phyloP scores from a whole-genome alignment of 805 yeast species.

The Priceomyces medius region DNA sequence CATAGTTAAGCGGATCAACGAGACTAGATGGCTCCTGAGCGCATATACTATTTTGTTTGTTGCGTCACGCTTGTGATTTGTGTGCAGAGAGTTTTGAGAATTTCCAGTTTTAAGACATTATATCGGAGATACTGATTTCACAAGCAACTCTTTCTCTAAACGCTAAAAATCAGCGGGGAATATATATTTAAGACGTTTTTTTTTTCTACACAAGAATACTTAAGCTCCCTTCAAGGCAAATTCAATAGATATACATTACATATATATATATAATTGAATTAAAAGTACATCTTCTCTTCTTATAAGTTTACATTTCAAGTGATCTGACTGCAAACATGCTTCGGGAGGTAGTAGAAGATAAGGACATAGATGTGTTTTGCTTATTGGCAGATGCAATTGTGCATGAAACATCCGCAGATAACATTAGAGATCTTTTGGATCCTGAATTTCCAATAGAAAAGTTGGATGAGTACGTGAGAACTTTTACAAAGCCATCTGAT shows the following conservation, averaged over 20 bases:
- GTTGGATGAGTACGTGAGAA: slow-evolving; percentile 27
- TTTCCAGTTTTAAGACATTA: too few relatives aligned
- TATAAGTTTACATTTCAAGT: too few relatives aligned
- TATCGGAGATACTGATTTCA: background rate
- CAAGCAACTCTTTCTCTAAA: background rate
- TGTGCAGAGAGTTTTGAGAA: too few relatives aligned
- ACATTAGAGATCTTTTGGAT: slow-evolving; percentile 23
- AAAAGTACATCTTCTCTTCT: too few relatives aligned
- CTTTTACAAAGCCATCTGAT: slow-evolving; percentile 27
- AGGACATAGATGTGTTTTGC: slow-evolving; percentile 27
- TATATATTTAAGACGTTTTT: background rate
- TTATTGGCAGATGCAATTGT: slow-evolving; percentile 35
- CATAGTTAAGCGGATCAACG: too few relatives aligned
- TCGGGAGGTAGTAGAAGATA: slow-evolving; percentile 12
- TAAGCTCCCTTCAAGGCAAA: too few relatives aligned
- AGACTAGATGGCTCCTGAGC: too few relatives aligned
- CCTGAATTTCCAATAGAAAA: slow-evolving; percentile 25
- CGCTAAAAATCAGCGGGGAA: background rate
- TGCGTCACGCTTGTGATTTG: too few relatives aligned
- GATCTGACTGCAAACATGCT: background rate
- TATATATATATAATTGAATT: too few relatives aligned
- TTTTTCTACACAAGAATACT: too few relatives aligned
- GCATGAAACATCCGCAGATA: slow-evolving; percentile 30
- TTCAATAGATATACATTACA: too few relatives aligned
- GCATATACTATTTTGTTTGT: too few relatives aligned